Base-by-base conservation (phyloP, 768 basidiomycete genomes). In the Russula compacta region DNA sequence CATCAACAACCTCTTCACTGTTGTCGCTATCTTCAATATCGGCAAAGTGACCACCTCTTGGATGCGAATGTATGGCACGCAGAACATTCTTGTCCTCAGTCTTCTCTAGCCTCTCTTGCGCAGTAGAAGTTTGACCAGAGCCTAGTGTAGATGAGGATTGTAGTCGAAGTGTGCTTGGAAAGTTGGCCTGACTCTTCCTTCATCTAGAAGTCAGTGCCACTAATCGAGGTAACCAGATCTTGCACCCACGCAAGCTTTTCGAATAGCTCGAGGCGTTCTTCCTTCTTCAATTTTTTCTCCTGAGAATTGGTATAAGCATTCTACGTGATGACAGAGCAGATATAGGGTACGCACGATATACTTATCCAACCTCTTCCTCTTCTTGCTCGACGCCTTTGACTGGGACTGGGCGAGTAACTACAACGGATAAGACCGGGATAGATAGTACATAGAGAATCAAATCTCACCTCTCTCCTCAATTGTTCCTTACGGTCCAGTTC, bases 271-370 rank as follows among this genome's bases (percentile, higher is more conserved):
- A 83, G 69, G 48, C 93, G 82, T 63, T 92, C 91, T 69, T 97
- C 94, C 71, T 93, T 91, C 74, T 88, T 92, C 51, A 95, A 75
- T 73, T 95, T 95, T 75, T 94, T 94, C 53, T 92, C 88, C 92
- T 94, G 64, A 51, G 59, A 1, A 48, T 19, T 11, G 14, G 24
- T 4, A 43, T 48, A 2, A 50, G 17, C 39, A 12, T 17, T 39
- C 40, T 11, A 29, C 10, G 12, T 50, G 19, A 19, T 4, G 7
- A 42, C 44, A 19, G 33, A 35, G 36, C 7, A 42, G 11, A 36
- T 43, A 39, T 21, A 14, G 33, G 53, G 39, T 40, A 67, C 76
- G 60, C 50, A 78, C 78, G 62, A 83, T 80, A 61, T 78, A 82
- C 15, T 75, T 75, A 29, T 83, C 81, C 15, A 83, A 72, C 12